These are phyloP conservation scores for Thymus quinquecostatus DNA, from an alignment of 257 asterid species.

Conservation along the genomic window DNA sequence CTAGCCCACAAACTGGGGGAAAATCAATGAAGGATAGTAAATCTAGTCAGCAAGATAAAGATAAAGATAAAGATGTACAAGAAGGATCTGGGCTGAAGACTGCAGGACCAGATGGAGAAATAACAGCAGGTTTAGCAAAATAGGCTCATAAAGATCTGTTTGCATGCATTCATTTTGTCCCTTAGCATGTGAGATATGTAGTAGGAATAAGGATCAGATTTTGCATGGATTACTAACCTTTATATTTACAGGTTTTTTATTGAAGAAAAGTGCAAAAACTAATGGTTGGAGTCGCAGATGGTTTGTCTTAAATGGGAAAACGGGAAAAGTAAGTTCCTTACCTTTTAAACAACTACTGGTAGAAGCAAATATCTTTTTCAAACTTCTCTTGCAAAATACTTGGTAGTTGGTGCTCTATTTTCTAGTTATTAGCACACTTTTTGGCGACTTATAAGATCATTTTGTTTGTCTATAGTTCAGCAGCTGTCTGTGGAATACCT, in stretches of 20 bases:
- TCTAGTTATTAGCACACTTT: not conserved
- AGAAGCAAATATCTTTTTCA: not conserved
- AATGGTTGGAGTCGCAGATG: conserved; percentile 94
- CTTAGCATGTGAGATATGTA: conserved; percentile 3
- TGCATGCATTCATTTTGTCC: not conserved
- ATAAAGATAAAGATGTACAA: conserved; percentile 62
- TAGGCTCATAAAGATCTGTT: conserved; percentile 11
- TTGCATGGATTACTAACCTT: not conserved
- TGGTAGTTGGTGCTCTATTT: conserved; percentile 23
- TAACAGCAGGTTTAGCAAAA: conserved; percentile 78
- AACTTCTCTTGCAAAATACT: conserved; percentile 6
- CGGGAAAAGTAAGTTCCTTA: conserved; percentile 76
- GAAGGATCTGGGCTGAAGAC: conserved; percentile 79
- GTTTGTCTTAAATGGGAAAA: conserved; percentile 95
- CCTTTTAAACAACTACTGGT: conserved; percentile 19
- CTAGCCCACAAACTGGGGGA: conserved; percentile 94
- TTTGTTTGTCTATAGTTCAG: not conserved
- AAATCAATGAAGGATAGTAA: conserved; percentile 81
- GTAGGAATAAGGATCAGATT: not conserved
- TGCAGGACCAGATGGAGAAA: conserved; percentile 95
- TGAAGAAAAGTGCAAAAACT: conserved; percentile 86
- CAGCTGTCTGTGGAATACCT: not conserved
- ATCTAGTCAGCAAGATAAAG: conserved; percentile 61
- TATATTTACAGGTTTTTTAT: conserved; percentile 64
- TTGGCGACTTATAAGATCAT: not conserved